These are phyloP conservation scores for Wickerhamomyces alni DNA, from an alignment of 805 yeast species.

Conservation along the genomic window DNA sequence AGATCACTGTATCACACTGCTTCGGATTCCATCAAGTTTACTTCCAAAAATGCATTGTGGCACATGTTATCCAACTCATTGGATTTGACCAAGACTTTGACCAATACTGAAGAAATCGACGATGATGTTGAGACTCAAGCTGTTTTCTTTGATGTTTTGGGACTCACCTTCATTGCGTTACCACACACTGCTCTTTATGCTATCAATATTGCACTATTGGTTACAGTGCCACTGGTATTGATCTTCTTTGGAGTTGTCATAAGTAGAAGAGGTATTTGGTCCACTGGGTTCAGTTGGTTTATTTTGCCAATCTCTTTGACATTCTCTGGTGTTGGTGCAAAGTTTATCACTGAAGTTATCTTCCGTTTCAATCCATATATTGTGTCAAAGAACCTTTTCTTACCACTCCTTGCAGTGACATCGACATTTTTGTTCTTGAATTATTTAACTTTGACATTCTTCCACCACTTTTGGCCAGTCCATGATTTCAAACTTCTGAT, in stretches of 20 bases:
- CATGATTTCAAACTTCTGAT: conserved; percentile 56
- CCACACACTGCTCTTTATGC: conserved; percentile 44
- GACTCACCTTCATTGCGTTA: conserved; percentile 45
- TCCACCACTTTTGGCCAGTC: conserved; percentile 35
- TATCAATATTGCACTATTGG: conserved; percentile 47
- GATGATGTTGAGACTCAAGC: conserved; percentile 36
- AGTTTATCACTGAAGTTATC: conserved; percentile 34
- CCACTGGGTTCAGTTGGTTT: conserved; percentile 38
- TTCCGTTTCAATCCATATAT: conserved; percentile 39
- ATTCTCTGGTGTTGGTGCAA: conserved; percentile 35
- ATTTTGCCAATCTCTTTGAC: conserved; percentile 57
- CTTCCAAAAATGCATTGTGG: conserved; percentile 67
- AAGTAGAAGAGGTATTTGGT: conserved; percentile 43
- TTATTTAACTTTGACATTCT: conserved; percentile 43
- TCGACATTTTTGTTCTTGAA: conserved; percentile 46
- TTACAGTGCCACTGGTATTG: conserved; percentile 48
- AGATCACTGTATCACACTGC: conserved; percentile 79
- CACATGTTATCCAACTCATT: conserved; percentile 75
- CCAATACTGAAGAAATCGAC: conserved; percentile 30
- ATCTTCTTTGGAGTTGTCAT: conserved; percentile 43
- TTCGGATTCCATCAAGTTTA: conserved; percentile 60
- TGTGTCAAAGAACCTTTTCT: conserved; percentile 42
- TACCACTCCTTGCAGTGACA: conserved; percentile 45
- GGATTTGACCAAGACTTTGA: conserved; percentile 48
- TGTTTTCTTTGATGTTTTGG: conserved; percentile 60